Conservation (phyloP, 257 asterid species). For the Petunia secreta region DNA sequence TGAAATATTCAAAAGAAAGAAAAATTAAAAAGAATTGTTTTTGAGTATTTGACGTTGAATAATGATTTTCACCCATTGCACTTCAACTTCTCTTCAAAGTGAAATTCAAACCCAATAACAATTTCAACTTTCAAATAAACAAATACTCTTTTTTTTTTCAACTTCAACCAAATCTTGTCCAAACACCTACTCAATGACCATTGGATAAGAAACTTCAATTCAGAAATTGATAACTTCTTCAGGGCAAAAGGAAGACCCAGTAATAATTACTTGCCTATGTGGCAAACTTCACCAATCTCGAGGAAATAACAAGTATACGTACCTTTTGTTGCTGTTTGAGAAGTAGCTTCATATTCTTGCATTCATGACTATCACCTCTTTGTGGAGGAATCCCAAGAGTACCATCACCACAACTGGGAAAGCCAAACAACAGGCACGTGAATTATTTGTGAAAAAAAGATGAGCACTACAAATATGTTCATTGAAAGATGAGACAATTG, state of each 20-base stretch:
- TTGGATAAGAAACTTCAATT: background rate
- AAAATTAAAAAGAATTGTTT: too few relatives aligned
- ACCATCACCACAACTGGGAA: conserved; percentile 95
- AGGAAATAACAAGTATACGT: conserved; percentile 33
- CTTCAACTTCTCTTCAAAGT: background rate
- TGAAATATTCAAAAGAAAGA: too few relatives aligned
- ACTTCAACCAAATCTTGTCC: background rate
- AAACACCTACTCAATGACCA: background rate
- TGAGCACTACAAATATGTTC: background rate
- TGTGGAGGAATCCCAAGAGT: conserved; percentile 85
- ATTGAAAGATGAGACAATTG: background rate
- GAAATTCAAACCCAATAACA: background rate
- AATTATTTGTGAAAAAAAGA: background rate
- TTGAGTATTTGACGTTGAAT: too few relatives aligned
- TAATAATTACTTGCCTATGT: background rate
- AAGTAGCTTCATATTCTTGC: conserved; percentile 98
- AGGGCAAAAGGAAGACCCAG: background rate
- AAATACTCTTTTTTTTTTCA: background rate
- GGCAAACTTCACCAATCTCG: conserved; percentile 18
- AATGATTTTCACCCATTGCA: too few relatives aligned
- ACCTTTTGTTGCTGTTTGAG: conserved; percentile 94
- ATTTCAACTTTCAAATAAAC: background rate
- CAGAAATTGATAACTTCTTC: background rate
- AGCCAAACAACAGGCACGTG: conserved; percentile 30
- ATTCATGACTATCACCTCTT: conserved; percentile 94